These are phyloP conservation scores for Xylaria acuta DNA, from an alignment of 495 filamentous ascomycete genomes.

Conservation along the genomic window DNA sequence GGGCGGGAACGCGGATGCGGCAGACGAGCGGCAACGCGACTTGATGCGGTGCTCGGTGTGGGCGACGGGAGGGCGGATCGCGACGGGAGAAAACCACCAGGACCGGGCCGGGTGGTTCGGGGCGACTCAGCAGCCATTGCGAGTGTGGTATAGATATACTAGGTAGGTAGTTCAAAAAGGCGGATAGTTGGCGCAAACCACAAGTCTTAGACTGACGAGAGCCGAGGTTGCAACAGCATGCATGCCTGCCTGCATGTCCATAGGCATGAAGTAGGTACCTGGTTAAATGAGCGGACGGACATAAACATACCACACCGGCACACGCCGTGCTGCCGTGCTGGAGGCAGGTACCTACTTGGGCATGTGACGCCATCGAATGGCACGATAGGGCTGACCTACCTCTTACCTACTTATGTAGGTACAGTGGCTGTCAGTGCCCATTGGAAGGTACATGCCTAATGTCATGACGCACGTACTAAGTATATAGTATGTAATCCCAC, in stretches of 20 bases:
- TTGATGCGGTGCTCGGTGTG: constrained; percentile 59
- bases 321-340: not conserved
- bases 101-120: constrained; percentile 22
- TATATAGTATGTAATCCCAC: not conserved
- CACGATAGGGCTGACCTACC: not conserved
- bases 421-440: too few relatives aligned
- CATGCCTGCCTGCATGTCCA: not conserved
- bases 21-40: constrained; percentile 50
- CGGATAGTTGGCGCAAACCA: not conserved
- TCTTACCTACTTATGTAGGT: too few relatives aligned
- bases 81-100: constrained; percentile 58
- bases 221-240: not conserved
- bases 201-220: not conserved
- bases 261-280: too few relatives aligned
- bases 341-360: not conserved
- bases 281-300: not conserved
- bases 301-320: not conserved
- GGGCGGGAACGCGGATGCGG: constrained; percentile 70
- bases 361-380: constrained; percentile 16
- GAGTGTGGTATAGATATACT: not conserved
- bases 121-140: constrained; percentile 50
- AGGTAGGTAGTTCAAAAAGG: too few relatives aligned
- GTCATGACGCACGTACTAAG: too few relatives aligned
- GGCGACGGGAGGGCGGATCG: constrained; percentile 57
- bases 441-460: too few relatives aligned